Evolutionary conservation across 2,329 filamentous ascomycete genomes (phyloP), one percentile per base, ranked within the genome.

Genomic region (Rhexocercosporidium sp.): DNA sequence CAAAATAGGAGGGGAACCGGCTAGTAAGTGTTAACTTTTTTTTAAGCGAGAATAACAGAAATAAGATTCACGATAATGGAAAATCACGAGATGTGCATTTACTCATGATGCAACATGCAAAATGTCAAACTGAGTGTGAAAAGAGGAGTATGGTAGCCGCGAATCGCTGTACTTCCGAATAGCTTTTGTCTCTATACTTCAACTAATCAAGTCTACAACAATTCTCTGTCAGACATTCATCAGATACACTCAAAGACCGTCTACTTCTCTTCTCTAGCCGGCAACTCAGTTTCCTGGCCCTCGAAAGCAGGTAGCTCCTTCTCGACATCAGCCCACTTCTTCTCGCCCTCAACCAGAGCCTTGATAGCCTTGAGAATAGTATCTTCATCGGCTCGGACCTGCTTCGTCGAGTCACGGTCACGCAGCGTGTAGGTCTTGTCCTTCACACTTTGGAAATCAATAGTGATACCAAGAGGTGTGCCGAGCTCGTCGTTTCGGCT

Each of bases 401-500:
- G 95, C 78, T 90, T 92, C 63, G 93, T 97, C 49, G 90, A 91
- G 82, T 98, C 96, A 71, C 94, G 90, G 79, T 98, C 95, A 77
- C 95, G 86, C 71, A 98, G 87, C 0, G 95, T 98, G 77, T 96
- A 88, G 8, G 91, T 92, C 77, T 88, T 88, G 79, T 97, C 94
- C 81, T 97, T 89, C 73, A 97, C 83, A 57, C 93, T 96, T 84
- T 98, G 93, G 86, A 97, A 98, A 80, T 98, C 95, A 68, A 98
- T 88, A 0, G 95, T 98, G 79, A 98, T 90, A 77, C 94, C 95
- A 71, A 97, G 90, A 8, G 95, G 93, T 53, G 96, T 98, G 76
- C 95, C 96, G 67, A 97, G 87, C 82, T 98, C 95, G 80, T 98
- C 95, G 79, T 97, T 97, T 75, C 96, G 90, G 78, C 92, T 90